These are phyloP conservation scores for Citrus australasica DNA, from an alignment of 345 rosid species.

Conservation along the genomic window DNA sequence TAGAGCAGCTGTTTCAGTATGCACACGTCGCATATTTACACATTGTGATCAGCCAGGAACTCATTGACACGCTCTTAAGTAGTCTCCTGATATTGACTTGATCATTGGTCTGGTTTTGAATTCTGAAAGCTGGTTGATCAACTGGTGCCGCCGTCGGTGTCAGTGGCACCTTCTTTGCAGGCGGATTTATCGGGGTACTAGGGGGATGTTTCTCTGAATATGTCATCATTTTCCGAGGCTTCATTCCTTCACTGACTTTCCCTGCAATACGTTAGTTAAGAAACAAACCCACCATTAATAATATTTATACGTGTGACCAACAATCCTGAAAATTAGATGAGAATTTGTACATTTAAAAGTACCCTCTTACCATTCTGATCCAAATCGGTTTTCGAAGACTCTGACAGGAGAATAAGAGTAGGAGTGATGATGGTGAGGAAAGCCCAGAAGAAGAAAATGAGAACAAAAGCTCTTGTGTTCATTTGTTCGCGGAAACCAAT, in stretches of 20 bases:
- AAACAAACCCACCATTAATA: not conserved
- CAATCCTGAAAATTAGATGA: not conserved
- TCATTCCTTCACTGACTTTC: conserved; percentile 18
- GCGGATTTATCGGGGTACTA: conserved; percentile 3
- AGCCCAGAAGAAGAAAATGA: conserved; percentile 96
- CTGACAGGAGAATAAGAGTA: conserved; percentile 70
- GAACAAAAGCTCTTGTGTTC: conserved; percentile 62
- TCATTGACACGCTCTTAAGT: no score
- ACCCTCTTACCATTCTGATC: conserved; percentile 32
- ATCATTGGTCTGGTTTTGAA: not conserved
- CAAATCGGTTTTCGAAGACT: conserved; percentile 44
- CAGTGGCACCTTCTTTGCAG: conserved; percentile 3
- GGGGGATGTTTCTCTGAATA: conserved; percentile 21
- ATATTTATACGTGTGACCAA: not conserved
- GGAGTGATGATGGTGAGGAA: conserved; percentile 83
- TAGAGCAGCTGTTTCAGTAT: not conserved
- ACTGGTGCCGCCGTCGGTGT: conserved; percentile 23
- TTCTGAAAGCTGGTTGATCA: conserved; percentile 3
- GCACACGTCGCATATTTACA: not conserved
- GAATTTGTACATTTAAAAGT: not conserved
- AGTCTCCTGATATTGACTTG: conserved; percentile 7
- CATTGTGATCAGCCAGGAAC: not conserved
- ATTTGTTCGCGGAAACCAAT: conserved; percentile 30
- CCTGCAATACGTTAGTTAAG: conserved; percentile 14
- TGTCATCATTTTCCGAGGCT: conserved; percentile 48